Percentiles rank a stretch among this genome's conserved stretches.
Conservation (phyloP, 225 moss, liverwort and hornwort species). For the Sphagnum tenellum region DNA sequence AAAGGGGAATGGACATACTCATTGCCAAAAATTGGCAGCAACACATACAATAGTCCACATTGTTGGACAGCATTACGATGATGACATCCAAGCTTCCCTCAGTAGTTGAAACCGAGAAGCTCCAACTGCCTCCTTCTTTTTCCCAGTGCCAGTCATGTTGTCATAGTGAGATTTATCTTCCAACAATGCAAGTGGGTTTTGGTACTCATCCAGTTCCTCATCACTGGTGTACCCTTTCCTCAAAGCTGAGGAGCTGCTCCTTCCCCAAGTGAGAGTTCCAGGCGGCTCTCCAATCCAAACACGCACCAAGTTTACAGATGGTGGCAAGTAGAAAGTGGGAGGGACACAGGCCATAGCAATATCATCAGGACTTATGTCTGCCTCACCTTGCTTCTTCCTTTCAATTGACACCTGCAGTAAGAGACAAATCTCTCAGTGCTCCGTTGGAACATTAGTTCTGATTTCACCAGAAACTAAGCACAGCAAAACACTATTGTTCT, state of each 20-base stretch:
- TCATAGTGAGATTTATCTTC: slow-evolving; percentile 52
- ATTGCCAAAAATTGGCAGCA: too few species aligned
- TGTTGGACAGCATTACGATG: slow-evolving; percentile 2
- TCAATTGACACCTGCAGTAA: slow-evolving; percentile 44
- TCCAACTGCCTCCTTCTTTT: slow-evolving; percentile 27
- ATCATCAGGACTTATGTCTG: slow-evolving; percentile 57
- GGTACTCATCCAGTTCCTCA: slow-evolving; percentile 75
- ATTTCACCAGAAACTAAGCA: too few species aligned
- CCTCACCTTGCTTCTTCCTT: slow-evolving; percentile 48
- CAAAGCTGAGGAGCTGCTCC: slow-evolving; percentile 43
- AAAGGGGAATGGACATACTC: too few species aligned
- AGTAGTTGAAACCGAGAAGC: slow-evolving; percentile 58
- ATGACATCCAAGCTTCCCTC: slow-evolving; percentile 56
- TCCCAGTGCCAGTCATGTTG: slow-evolving; percentile 31
- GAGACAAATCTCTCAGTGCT: background rate
- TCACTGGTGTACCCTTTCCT: slow-evolving; percentile 95
- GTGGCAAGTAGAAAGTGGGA: slow-evolving; percentile 36
- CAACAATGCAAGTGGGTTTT: slow-evolving; percentile 37
- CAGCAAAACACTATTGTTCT: too few species aligned
- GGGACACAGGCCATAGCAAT: slow-evolving; percentile 66
- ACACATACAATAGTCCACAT: background rate
- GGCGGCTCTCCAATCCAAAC: slow-evolving; percentile 72
- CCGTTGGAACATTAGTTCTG: too few species aligned
- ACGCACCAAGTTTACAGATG: slow-evolving; percentile 61
- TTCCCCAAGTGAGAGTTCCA: too few species aligned